These are phyloP conservation scores for Fusarium verticillioides DNA, from an alignment of 2,329 filamentous ascomycete species.

Conservation along the genomic window DNA sequence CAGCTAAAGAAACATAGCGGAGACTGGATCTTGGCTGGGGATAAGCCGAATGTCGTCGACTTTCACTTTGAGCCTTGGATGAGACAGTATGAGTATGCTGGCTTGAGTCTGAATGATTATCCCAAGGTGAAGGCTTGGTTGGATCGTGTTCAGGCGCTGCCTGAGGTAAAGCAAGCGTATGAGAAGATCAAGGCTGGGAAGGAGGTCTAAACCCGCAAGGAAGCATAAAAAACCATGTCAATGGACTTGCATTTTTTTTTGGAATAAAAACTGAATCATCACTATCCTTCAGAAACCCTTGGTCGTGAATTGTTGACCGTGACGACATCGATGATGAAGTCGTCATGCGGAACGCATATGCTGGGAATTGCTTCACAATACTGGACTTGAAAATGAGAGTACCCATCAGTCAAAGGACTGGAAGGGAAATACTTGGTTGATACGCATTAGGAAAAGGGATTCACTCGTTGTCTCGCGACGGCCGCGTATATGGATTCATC, in stretches of 20 bases:
- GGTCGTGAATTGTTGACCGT: too few relatives aligned
- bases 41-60: slow-evolving; percentile 15
- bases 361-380: too few relatives aligned
- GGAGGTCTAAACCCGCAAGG: not conserved
- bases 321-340: too few relatives aligned
- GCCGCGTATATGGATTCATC: not conserved
- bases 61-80: slow-evolving; percentile 28
- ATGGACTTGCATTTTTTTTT: too few relatives aligned
- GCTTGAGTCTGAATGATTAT: not conserved
- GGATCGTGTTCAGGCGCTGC: slow-evolving; percentile 6
- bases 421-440: not conserved
- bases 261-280: not conserved
- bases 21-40: slow-evolving; percentile 6
- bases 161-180: not conserved
- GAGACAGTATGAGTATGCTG: slow-evolving; percentile 4
- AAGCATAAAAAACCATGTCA: too few relatives aligned
- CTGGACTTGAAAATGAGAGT: too few relatives aligned
- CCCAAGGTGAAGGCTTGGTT: slow-evolving; percentile 16
- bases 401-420: too few relatives aligned
- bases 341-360: too few relatives aligned
- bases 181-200: slow-evolving; percentile 22
- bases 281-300: too few relatives aligned
- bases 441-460: not conserved
- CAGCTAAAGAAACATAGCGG: slow-evolving; percentile 15
- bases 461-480: too few relatives aligned